Base-by-base conservation (phyloP, 1,284 basidiomycete species). In the Cystobasidium sp. region DNA sequence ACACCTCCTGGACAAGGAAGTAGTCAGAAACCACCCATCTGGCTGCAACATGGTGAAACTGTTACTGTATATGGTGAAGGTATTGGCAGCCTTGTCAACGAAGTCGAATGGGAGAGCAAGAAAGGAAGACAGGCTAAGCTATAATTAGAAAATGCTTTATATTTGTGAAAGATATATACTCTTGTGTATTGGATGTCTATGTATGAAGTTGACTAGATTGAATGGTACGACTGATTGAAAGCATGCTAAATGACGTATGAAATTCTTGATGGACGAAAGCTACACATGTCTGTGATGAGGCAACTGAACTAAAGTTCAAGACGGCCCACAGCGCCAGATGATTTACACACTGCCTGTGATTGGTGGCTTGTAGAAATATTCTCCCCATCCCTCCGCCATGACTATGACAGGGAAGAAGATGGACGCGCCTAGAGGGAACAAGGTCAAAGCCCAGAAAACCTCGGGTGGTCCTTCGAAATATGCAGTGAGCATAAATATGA, bases 41-140 rank as follows among this genome's bases (percentile, higher is more conserved):
- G 87, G 80, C 84, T 95, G 43, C 88, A 89, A 81, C 83, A 92
- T 76, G 91, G 91, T 0, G 93, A 95, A 78, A 86, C 87, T 52
- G 86, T 92, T 76, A 84, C 84, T 16, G 87, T 90, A 37, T 91
- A 86, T 47, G 77, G 77, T 16, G 77, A 78, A 56, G 77, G 78
- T 2, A 74, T 66, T 14, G 78, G 66, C 1, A 74, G 65, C 53
- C 65, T 74, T 14, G 46, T 51, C 6, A 74, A 74, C 53, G 31
- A 37, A 16, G 72, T 74, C 18, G 62, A 58, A 37, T 68, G 66
- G 64, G 65, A 68, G 20, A 53, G 64, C 20, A 53, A 53, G 14
- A 22, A 47, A 7, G 5, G 37, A 20, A 47, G 39, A 20, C 41
- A 49, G 49, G 41, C 51, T 16, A 55, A 66, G 10, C n/a, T 51